A percentile compares a stretch with the other conserved stretches of the same genome.
Conservation (phyloP, 345 rosid genomes). For the Geranium rotundifolium region DNA sequence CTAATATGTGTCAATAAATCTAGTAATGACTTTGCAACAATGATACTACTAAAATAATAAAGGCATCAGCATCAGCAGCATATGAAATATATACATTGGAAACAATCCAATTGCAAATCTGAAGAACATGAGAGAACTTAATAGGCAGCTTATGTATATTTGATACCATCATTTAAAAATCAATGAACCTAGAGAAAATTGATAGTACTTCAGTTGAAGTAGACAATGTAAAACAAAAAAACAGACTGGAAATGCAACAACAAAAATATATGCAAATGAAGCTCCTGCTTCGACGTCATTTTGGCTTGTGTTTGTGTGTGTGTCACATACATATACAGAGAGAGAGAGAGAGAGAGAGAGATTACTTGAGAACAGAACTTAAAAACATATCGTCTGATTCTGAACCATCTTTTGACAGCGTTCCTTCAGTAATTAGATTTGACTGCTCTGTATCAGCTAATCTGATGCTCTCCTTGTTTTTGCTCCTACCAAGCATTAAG, state of each 20-base stretch:
- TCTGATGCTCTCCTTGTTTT: not conserved
- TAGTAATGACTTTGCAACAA: not conserved
- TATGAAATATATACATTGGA: not conserved
- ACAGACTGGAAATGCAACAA: not conserved
- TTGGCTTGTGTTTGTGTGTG: not conserved
- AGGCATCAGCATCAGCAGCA: no score
- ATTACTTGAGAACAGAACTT: conserved; percentile 1
- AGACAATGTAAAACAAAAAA: not conserved
- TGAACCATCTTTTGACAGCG: not conserved
- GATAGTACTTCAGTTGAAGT: not conserved
- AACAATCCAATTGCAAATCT: not conserved
- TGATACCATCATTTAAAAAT: not conserved
- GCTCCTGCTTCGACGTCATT: not conserved
- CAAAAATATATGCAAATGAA: not conserved
- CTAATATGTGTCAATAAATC: not conserved
- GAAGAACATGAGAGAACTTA: not conserved
- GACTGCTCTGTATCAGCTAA: not conserved
- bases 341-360: not conserved
- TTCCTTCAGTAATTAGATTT: not conserved
- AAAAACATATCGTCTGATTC: not conserved
- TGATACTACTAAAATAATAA: not conserved
- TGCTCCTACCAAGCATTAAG: not conserved
- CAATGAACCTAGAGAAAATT: not conserved
- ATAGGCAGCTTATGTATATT: not conserved
- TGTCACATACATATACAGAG: not conserved